Percentiles rank a stretch among this genome's conserved stretches.
phyloP scores from a whole-genome alignment of 2,329 filamentous ascomycete species.

The Lecanicillium sp. region DNA sequence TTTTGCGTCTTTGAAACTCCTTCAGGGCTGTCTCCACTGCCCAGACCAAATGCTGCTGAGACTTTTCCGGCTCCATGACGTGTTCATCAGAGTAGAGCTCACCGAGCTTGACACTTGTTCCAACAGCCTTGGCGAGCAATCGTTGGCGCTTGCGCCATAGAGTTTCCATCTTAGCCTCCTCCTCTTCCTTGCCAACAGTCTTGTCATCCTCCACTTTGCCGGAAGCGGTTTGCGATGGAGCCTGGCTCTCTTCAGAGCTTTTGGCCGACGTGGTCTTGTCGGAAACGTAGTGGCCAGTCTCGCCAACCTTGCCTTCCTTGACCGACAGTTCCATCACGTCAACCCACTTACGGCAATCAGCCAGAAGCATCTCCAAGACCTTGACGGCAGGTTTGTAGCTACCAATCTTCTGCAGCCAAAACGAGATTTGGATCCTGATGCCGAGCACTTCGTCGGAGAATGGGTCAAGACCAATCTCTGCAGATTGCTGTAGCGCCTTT shows the following conservation, averaged over 20 bases:
- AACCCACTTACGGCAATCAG: constrained; percentile 60
- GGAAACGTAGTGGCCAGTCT: constrained; percentile 25
- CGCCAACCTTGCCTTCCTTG: constrained; percentile 37
- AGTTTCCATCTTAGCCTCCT: constrained; percentile 31
- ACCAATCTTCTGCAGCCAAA: constrained; percentile 70
- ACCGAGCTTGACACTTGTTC: constrained; percentile 74
- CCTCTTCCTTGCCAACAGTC: constrained; percentile 1
- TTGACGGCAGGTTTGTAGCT: constrained; percentile 64
- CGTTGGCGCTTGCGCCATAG: constrained; percentile 54
- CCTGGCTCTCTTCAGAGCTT: not conserved
- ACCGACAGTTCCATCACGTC: constrained; percentile 43
- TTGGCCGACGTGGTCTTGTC: too few relatives aligned
- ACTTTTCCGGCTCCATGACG: constrained; percentile 64
- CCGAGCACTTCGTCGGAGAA: constrained; percentile 89
- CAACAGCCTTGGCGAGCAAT: constrained; percentile 65
- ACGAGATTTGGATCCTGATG: constrained; percentile 73
- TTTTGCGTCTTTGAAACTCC: constrained; percentile 62
- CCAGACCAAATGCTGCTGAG: constrained; percentile 67
- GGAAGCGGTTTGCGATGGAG: constrained; percentile 3
- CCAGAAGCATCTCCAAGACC: constrained; percentile 68
- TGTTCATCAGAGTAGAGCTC: constrained; percentile 74
- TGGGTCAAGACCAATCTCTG: constrained; percentile 71
- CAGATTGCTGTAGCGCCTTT: constrained; percentile 65
- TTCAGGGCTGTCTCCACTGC: constrained; percentile 72
- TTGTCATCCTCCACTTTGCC: not conserved